Evolutionary conservation across 2,329 filamentous ascomycete species (phyloP), one percentile per base, ranked within the genome.

Genomic region (Amesomyces nigricolor): DNA sequence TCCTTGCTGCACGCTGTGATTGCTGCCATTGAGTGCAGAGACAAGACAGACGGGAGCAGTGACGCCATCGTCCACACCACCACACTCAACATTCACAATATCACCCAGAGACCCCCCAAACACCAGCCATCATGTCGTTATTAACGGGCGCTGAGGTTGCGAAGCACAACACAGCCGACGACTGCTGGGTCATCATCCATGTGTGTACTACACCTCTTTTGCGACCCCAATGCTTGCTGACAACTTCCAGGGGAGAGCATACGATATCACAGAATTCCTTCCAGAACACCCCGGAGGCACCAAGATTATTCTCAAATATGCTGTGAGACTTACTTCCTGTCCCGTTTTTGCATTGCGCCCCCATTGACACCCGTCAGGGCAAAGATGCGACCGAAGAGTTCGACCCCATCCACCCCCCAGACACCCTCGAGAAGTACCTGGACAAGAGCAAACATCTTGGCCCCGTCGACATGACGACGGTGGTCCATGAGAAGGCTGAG

Each of bases 241-340:
- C 13, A 7, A n/a, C 48, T 44, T 47, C n/a, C 60, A 85, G 78
- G 82, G 89, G 58, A 88, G 88, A 72, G 89, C 86, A 55, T 95
- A 95, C 74, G 90, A 95, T 77, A 89, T 95, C 56, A 95, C 90
- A 4, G 88, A 91, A 43, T 94, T 94, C 70, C 73, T 95, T n/a
- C 87, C 63, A 85, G 89, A 95, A 71, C 91, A 96, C 67, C 91
- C 91, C 22, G 91, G 91, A 58, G 91, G 89, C 38, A 80, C 85
- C 62, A 94, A 92, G 68, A 95, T 97, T 70, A 97, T 99, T 66
- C 81, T 99, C 62, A 96, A 96, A 75, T 96, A 96, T 73, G 91
- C 91, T 30, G 80, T 81, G 68, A 60, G 78, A 63, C 10, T 35
- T 35, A 13, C 11, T 11, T 8, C 32, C 11, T 16, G 7, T 4